Base-by-base conservation (phyloP, 176 grass and related monocot species). In the Eremochloa ophiuroides region DNA sequence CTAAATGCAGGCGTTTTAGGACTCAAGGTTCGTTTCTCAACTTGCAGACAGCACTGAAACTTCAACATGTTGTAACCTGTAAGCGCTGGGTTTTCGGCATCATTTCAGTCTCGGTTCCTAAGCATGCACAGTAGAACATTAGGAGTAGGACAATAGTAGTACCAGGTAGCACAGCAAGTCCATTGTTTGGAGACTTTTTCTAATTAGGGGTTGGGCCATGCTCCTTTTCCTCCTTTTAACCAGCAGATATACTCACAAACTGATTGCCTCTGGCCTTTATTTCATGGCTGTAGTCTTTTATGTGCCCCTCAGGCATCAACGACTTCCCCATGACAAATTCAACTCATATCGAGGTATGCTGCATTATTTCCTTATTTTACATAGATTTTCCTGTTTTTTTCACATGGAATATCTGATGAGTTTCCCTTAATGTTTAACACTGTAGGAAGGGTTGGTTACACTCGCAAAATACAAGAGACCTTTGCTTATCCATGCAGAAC, bases 301-400 rank as follows among this genome's bases (percentile, higher is more conserved):
- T 99, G 96, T 95, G 93, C 48, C 96, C 91, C 33, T 99, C 96
- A 44, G 96, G 91, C 53, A 99, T 90, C 80, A 88, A 91, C 63
- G 96, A 99, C 76, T 99, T 99, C 40, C 96, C 96, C 61, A 95
- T 99, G 96, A 99, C 96, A 89, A 99, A 99, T 76, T 93, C 86
- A 70, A 99, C 93, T 15, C 96, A 99, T 60, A 99, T 99, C 23
- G 94, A 93, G 91, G 96, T 98, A 33, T 17, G 79, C 27, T 82
- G 7, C 25, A 62, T 51, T 20, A n/a, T 34, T 34, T 3, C 78
- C 61, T 50, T 51, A 37, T 10, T 39, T 41, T 37, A 48, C 2
- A 48, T 46, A 48, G 3, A 48, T 46, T 28, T 3, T 68, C n/a
- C n/a, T 38, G 31, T 43, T 7, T 37, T 50, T 80, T 41, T 20